Evolutionary conservation across 352 stramenopile genomes (phyloP).

Genomic region (Phytophthora sp.): DNA sequence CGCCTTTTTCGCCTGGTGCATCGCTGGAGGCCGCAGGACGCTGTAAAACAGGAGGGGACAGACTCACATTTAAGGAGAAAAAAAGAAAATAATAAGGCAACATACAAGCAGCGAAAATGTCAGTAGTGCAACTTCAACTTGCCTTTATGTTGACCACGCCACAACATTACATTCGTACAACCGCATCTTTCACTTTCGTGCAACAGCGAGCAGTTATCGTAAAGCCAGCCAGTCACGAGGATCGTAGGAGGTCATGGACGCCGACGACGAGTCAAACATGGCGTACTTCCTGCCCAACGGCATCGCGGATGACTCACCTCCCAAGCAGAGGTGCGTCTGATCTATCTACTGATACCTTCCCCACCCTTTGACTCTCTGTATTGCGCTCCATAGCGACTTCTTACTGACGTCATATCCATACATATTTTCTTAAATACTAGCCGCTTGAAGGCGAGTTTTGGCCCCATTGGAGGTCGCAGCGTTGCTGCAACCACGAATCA

Average conservation of each 20-base stretch:
- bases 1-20: slow-evolving; percentile 7
- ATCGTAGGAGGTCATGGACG: slow-evolving; percentile 38
- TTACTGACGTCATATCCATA: slow-evolving; percentile 9
- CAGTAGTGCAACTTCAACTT: slow-evolving; percentile 5
- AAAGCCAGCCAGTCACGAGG: slow-evolving; percentile 25
- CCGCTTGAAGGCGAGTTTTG: slow-evolving; percentile 47
- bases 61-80: slow-evolving; percentile 19
- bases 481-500: slow-evolving; percentile 1
- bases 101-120: slow-evolving; percentile 11
- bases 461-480: slow-evolving; percentile 47
- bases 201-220: slow-evolving; percentile 11
- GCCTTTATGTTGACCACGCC: slow-evolving; percentile 4
- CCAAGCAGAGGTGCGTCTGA: slow-evolving; percentile 59
- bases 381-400: slow-evolving; percentile 3
- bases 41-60: slow-evolving; percentile 25
- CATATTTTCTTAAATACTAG: slow-evolving; percentile 16
- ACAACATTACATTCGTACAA: slow-evolving; percentile 15
- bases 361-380: background rate
- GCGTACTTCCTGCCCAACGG: slow-evolving; percentile 87
- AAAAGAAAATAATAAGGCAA: slow-evolving; percentile 38
- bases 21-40: slow-evolving; percentile 12
- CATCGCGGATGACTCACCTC: slow-evolving; percentile 84
- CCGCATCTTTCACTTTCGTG: slow-evolving; percentile 14
- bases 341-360: background rate
- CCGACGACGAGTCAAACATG: slow-evolving; percentile 68